Evolutionary conservation across 495 filamentous ascomycete genomes (phyloP), one percentile per base, ranked within the genome.

Genomic region (Penicillium coffeae): DNA sequence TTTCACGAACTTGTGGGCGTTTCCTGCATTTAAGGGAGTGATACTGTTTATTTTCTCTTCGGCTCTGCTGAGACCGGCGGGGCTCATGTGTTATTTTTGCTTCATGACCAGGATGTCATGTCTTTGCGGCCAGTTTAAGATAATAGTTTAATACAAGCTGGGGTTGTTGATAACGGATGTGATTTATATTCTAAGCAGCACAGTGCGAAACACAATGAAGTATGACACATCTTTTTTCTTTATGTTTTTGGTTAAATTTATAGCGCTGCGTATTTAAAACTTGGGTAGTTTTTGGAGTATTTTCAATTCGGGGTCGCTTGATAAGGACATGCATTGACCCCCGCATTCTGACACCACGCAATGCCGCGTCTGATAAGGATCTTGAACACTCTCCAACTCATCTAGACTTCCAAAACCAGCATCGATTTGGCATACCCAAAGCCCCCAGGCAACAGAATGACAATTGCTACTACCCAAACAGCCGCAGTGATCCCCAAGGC

Each of bases 11-110:
- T 62, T 43, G 48, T 43, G 42, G 36, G 37, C 44, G 30, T 51
- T n/a, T 60, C 52, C 50, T 59, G 55, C 60, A 60, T 57, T 56
- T 43, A 48, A 50, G 45, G 50, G 48, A 45, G 51, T 47, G 45
- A 30, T 51, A 42, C 40, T 39, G 42, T 45, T 58, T 58, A 37
- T 37, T 51, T 59, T 58, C 45, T 52, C 48, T 60, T 60, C 59
- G 49, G 41, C 60, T 59, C 56, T 60, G 50, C 40, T 51, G 37
- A 41, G 38, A 35, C 27, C 41, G 27, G 44, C 51, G 48, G 56
- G 56, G 66, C 54, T 55, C 51, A 60, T 72, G 69, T 70, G 59
- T 59, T 70, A 69, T 70, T n/a, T n/a, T 65, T 59, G 61, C 63
- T 70, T 59, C 58, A 63, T 61, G 57, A 47, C 60, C 47, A 32